Conservation (phyloP, 2,329 filamentous ascomycete species). For the Epichloe coenophiala region DNA sequence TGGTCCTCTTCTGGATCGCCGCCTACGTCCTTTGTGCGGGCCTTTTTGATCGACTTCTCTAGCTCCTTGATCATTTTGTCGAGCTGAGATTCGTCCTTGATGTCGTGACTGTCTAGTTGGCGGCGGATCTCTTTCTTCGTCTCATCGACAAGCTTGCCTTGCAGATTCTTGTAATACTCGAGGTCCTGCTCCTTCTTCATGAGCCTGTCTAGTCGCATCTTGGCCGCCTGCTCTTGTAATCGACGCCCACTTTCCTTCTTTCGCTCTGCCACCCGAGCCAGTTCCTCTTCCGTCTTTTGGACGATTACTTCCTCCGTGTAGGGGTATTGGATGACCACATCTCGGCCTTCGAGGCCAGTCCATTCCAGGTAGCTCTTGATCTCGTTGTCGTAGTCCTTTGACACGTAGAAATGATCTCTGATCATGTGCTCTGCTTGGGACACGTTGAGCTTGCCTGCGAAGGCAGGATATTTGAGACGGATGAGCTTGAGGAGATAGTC, state of each 20-base stretch:
- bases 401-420: constrained; percentile 79
- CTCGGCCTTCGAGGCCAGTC: constrained; percentile 80
- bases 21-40: constrained; percentile 85
- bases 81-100: constrained; percentile 80
- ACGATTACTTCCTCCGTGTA: constrained; percentile 82
- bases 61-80: constrained; percentile 79
- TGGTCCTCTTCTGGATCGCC: constrained; percentile 67
- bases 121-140: constrained; percentile 87
- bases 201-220: constrained; percentile 90
- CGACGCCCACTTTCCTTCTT: constrained; percentile 88
- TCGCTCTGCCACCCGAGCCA: constrained; percentile 79
- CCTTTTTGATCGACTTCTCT: constrained; percentile 78
- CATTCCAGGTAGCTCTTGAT: constrained; percentile 70
- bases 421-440: constrained; percentile 83
- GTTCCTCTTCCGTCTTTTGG: constrained; percentile 89
- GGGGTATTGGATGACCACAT: constrained; percentile 82
- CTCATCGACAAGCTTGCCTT: constrained; percentile 54
- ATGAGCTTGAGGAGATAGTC: constrained; percentile 89
- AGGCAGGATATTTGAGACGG: constrained; percentile 79
- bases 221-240: constrained; percentile 89
- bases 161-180: constrained; percentile 82
- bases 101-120: constrained; percentile 75
- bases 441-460: constrained; percentile 72
- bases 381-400: constrained; percentile 70
- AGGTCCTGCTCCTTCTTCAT: constrained; percentile 93